Evolutionary conservation across 2,329 filamentous ascomycete species (phyloP).

Genomic region (Ceratocystis ficicola): DNA sequence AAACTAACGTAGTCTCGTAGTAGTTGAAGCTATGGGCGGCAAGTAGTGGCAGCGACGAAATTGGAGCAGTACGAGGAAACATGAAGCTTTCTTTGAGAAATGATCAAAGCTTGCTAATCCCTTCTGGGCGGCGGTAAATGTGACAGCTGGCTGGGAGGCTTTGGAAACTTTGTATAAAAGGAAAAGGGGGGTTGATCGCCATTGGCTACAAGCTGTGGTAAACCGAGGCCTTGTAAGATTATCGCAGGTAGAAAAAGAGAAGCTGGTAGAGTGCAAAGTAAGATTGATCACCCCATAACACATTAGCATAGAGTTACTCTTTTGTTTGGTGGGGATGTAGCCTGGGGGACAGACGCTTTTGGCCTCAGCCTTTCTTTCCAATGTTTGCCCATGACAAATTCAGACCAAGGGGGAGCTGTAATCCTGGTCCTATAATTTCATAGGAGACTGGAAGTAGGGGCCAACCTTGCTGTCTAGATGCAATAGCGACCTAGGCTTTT

Average conservation of each 20-base stretch:
- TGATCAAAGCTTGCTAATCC: no score
- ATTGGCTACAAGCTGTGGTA: background rate
- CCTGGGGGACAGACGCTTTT: background rate
- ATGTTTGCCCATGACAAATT: background rate
- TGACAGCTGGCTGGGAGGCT: slow-evolving; percentile 6
- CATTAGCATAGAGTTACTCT: background rate
- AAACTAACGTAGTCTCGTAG: background rate
- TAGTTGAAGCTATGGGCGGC: background rate
- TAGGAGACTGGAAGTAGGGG: background rate
- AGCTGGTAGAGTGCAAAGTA: no score
- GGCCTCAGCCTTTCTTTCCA: background rate
- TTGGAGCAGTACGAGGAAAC: no score
- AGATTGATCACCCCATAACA: no score
- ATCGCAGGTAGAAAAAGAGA: background rate
- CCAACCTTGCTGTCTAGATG: background rate
- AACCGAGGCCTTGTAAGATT: no score
- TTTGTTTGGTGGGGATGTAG: background rate
- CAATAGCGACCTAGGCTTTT: background rate
- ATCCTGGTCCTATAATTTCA: background rate
- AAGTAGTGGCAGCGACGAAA: no score
- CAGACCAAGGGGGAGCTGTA: background rate
- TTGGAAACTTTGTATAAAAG: background rate
- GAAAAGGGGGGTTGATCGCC: slow-evolving; percentile 6
- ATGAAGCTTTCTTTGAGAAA: no score
- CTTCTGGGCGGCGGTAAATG: background rate